A percentile compares a stretch with the other conserved stretches of the same genome.
Evolutionary conservation across 768 basidiomycete species (phyloP).

Genomic region (Cystobasidium onofrii): DNA sequence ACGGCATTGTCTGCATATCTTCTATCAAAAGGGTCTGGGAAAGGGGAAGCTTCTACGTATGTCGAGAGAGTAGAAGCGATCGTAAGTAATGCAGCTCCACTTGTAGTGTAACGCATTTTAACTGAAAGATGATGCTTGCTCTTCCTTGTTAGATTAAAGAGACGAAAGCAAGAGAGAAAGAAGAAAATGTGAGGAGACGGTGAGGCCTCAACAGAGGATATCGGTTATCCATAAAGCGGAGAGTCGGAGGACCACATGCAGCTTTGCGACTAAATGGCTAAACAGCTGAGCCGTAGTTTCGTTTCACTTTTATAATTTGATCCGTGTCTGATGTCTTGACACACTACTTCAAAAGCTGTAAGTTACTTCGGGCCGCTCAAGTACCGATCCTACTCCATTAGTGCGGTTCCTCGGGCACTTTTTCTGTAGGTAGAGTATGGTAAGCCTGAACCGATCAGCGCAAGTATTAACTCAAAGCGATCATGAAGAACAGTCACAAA

Average conservation of each 20-base stretch:
- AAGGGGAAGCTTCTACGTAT: background rate
- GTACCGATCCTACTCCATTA: background rate
- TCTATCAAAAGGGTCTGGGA: background rate
- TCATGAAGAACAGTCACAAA: too few relatives aligned
- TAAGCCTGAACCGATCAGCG: background rate
- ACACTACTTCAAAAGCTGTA: background rate
- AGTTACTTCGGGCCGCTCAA: background rate
- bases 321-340: background rate
- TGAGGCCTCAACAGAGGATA: too few relatives aligned
- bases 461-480: background rate
- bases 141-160: background rate
- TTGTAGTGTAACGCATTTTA: background rate
- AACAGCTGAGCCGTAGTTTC: background rate
- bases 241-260: background rate
- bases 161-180: background rate
- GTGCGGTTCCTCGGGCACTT: background rate
- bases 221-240: background rate
- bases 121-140: background rate
- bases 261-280: background rate
- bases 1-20: background rate
- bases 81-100: background rate
- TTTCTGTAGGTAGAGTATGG: background rate
- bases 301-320: background rate
- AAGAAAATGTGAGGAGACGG: background rate
- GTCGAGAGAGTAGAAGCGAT: background rate